Conservation (phyloP, 176 grass and related monocot species). For the Thinopyrum elongatum region DNA sequence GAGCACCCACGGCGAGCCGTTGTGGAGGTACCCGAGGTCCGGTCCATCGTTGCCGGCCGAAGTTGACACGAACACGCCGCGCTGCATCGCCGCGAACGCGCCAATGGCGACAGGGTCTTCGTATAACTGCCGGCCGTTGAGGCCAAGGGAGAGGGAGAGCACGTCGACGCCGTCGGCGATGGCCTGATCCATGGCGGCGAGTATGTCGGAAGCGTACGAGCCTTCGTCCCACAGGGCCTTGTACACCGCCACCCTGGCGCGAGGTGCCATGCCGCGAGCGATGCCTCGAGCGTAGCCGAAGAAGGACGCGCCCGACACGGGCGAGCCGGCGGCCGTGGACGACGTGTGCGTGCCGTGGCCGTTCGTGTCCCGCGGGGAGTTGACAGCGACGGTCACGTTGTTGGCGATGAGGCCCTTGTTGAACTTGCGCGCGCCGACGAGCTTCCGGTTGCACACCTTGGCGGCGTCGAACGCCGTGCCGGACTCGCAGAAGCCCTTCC, state of each 20-base stretch:
- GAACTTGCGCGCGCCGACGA: constrained; percentile 79
- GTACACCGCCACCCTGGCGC: constrained; percentile 72
- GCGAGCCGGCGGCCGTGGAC: constrained; percentile 58
- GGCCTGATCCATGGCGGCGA: constrained; percentile 74
- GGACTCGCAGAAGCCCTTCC: constrained; percentile 69
- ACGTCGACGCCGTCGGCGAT: constrained; percentile 83
- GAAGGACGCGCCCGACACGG: constrained; percentile 38
- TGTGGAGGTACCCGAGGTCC: constrained; percentile 49
- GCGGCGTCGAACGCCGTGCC: constrained; percentile 50
- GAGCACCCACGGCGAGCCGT: constrained; percentile 65
- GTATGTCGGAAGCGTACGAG: constrained; percentile 49
- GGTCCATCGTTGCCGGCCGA: constrained; percentile 81
- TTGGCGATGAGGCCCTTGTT: constrained; percentile 47
- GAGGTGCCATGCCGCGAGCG: constrained; percentile 67
- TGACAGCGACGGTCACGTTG: constrained; percentile 42
- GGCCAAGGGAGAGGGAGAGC: constrained; percentile 66
- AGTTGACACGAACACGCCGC: constrained; percentile 62
- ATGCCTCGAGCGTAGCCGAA: constrained; percentile 58
- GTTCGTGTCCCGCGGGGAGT: constrained; percentile 61
- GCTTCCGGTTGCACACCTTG: constrained; percentile 71
- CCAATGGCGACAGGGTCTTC: constrained; percentile 63
- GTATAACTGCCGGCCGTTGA: constrained; percentile 21
- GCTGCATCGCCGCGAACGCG: constrained; percentile 65
- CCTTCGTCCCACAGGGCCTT: constrained; percentile 66
- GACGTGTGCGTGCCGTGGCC: constrained; percentile 92